A percentile compares a stretch with the other conserved stretches of the same genome.
Conservation (phyloP, 768 basidiomycete genomes). For the Suillus clintonianus region DNA sequence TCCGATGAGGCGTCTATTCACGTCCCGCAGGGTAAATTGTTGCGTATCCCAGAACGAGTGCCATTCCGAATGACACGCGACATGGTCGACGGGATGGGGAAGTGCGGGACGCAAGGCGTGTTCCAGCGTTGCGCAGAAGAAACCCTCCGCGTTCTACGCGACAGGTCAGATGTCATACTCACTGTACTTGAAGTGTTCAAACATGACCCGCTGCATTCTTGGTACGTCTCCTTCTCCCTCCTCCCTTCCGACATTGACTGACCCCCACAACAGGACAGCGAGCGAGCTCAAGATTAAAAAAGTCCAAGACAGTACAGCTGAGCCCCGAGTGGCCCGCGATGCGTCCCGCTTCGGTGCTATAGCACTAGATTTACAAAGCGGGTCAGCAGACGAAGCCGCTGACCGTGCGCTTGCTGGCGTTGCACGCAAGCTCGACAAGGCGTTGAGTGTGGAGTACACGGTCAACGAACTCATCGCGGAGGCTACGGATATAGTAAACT, state of each 20-base stretch:
- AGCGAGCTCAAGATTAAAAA: slow-evolving; percentile 73
- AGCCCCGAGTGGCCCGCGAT: slow-evolving; percentile 22
- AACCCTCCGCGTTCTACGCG: slow-evolving; percentile 86
- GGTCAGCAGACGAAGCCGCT: slow-evolving; percentile 80
- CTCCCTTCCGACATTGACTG: background rate
- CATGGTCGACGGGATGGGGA: slow-evolving; percentile 93
- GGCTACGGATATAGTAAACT: slow-evolving; percentile 75
- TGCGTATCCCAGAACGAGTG: slow-evolving; percentile 82
- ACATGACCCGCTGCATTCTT: slow-evolving; percentile 91
- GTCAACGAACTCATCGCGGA: slow-evolving; percentile 92
- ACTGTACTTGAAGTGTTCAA: slow-evolving; percentile 97
- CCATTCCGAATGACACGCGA: slow-evolving; percentile 96
- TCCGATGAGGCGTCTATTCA: background rate
- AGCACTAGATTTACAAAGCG: slow-evolving; percentile 64
- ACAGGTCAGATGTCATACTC: slow-evolving; percentile 84
- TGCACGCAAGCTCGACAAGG: slow-evolving; percentile 77
- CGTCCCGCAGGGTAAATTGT: slow-evolving; percentile 65
- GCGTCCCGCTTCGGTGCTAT: slow-evolving; percentile 42
- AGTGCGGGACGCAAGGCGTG: slow-evolving; percentile 87
- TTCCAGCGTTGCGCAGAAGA: slow-evolving; percentile 96
- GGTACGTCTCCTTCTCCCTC: slow-evolving; percentile 48
- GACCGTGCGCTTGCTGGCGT: slow-evolving; percentile 86
- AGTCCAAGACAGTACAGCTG: slow-evolving; percentile 49
- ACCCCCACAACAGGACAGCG: slow-evolving; percentile 58
- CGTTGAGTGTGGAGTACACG: slow-evolving; percentile 87